These are phyloP conservation scores for Trametes elegans DNA, from an alignment of 768 basidiomycete genomes.

Conservation along the genomic window DNA sequence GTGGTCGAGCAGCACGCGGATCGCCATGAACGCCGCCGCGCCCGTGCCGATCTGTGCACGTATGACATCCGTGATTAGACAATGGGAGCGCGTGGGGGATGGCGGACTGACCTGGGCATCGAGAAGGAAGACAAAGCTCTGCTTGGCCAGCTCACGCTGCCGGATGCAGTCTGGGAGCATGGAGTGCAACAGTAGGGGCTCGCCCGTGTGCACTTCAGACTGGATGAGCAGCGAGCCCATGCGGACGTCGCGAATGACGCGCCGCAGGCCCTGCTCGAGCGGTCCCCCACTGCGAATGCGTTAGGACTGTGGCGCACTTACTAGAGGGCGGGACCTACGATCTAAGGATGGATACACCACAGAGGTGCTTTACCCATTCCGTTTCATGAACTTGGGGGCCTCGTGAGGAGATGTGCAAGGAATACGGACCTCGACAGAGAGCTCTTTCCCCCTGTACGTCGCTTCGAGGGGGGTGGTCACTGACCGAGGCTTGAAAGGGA, in stretches of 20 bases:
- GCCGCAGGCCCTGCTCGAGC: conserved; percentile 84
- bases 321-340: conserved; percentile 52
- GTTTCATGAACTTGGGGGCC: neutral
- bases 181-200: conserved; percentile 82
- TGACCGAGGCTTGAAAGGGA: conserved; percentile 65
- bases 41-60: conserved; percentile 90
- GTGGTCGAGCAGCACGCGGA: conserved; percentile 91
- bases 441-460: conserved; percentile 55
- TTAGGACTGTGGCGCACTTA: conserved; percentile 5
- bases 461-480: conserved; percentile 68
- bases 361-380: conserved; percentile 53
- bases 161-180: conserved; percentile 78
- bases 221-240: conserved; percentile 92
- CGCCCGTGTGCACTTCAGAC: conserved; percentile 78
- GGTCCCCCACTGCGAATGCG: conserved; percentile 67
- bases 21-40: conserved; percentile 92
- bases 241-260: conserved; percentile 82
- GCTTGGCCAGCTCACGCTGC: conserved; percentile 55
- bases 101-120: conserved; percentile 69
- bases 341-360: conserved; percentile 87
- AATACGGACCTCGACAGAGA: conserved; percentile 53
- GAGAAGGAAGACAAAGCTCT: conserved; percentile 82
- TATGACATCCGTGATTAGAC: too few species aligned
- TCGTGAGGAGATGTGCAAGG: neutral
- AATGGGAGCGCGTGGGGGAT: too few species aligned